Evolutionary conservation across 2,329 filamentous ascomycete genomes (phyloP), one percentile per base, ranked within the genome.

Genomic region (Daldinia eschscholtzii): DNA sequence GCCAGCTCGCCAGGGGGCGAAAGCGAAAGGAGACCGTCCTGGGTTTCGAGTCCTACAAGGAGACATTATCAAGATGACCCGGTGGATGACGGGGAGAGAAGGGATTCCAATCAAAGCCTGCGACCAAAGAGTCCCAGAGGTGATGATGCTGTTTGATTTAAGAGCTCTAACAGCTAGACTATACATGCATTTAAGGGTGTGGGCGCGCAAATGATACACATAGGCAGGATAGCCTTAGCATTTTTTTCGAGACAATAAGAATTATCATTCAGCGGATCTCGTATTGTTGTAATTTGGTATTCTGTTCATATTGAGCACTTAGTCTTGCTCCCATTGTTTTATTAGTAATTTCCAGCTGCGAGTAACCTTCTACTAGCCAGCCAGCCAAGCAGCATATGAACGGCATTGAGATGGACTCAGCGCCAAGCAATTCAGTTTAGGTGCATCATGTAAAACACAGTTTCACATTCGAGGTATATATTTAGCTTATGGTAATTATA

Each of bases 131-230:
- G 65, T 48, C 68, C 70, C n/a, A 71, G 72, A 64, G 74, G 71
- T n/a, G 75, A 74, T 28, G 74, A 75, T 56, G 72, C 75, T 28
- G 75, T 76, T 57, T 77, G 57, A 73, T 67, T 61, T 9, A 64
- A 48, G 41, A 42, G 33, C 26, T 61, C 30, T n/a, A 58, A 42
- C 35, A 42, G 48, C 44, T 67, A 67, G 42, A 64, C 26, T 41
- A 60, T 50, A 57, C 35, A 52, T 42, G 58, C 57, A 63, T 60
- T 61, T 60, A 53, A 42, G 58, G 57, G 33, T 9, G 10, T 7
- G 33, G 46, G 35, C 33, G 52, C 53, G 58, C 37, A 46, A 60
- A 64, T 63, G 52, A 67, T 62, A 70, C 63, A 57, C 57, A 39
- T 65, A 41, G 70, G 70, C 70, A 67, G 68, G 68, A 70, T 72